A percentile compares a stretch with the other conserved stretches of the same genome.
These are phyloP conservation scores for Flaveria robusta DNA, from an alignment of 129 eudicot species.

Conservation along the genomic window DNA sequence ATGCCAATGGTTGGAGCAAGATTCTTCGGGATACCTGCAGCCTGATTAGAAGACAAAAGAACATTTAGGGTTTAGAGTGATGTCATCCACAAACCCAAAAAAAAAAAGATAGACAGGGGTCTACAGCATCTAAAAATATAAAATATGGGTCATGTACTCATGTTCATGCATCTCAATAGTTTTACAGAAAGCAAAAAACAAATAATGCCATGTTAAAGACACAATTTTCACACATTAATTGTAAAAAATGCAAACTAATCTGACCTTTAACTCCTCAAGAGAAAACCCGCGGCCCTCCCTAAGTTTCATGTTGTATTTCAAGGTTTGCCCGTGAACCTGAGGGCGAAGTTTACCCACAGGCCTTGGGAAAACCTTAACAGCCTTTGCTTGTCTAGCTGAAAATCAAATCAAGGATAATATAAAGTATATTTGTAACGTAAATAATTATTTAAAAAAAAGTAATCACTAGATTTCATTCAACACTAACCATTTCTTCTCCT, in stretches of 20 bases:
- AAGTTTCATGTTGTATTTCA: constrained; percentile 83
- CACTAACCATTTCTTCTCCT: constrained; percentile 75
- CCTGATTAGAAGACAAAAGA: constrained; percentile 32
- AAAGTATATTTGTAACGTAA: background rate
- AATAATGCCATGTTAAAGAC: background rate
- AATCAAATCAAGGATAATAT: background rate
- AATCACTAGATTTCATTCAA: no score
- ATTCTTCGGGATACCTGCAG: constrained; percentile 79
- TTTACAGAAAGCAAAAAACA: background rate
- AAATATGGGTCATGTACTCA: background rate
- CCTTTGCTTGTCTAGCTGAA: constrained; percentile 80
- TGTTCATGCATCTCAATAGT: background rate
- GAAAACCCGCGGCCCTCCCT: constrained; percentile 86
- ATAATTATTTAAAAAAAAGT: background rate
- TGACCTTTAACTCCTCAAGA: constrained; percentile 79
- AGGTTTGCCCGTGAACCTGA: constrained; percentile 74
- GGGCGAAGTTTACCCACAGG: constrained; percentile 92
- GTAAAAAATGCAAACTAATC: background rate
- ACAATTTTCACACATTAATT: background rate
- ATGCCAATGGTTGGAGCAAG: constrained; percentile 84
- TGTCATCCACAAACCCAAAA: background rate
- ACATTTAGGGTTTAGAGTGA: background rate
- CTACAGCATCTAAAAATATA: background rate
- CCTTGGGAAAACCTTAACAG: constrained; percentile 80
- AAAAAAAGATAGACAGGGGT: background rate